Conservation (phyloP, 139 green algal genomes). For the Chlamydomonas sphaeroides region DNA sequence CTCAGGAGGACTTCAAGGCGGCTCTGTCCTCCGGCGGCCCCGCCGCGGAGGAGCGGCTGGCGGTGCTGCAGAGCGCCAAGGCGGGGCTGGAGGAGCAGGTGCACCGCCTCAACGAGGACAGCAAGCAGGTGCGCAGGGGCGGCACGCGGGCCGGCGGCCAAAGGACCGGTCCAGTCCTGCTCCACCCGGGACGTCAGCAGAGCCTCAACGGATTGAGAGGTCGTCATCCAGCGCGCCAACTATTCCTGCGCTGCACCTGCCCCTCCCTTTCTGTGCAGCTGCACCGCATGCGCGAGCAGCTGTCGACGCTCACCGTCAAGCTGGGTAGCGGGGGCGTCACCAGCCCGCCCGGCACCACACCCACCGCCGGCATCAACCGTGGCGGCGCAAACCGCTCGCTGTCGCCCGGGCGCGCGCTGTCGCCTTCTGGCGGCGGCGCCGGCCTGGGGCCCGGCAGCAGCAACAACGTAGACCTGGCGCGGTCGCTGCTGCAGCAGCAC, state of each 20-base stretch:
- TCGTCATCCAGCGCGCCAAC: no score
- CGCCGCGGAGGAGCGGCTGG: constrained; percentile 25
- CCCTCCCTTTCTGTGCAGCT: constrained; percentile 11
- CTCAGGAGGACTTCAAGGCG: constrained; percentile 22
- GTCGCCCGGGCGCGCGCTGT: not conserved
- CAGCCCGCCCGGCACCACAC: not conserved
- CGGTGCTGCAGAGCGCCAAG: constrained; percentile 51
- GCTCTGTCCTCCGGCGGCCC: constrained; percentile 4
- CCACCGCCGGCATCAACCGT: not conserved
- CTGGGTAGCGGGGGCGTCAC: not conserved
- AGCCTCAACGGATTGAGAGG: no score
- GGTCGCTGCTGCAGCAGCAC: constrained; percentile 37
- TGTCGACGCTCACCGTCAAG: constrained; percentile 7
- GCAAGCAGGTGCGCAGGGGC: constrained; percentile 29
- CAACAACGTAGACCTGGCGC: constrained; percentile 19
- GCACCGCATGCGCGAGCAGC: constrained; percentile 35
- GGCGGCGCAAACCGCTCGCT: not conserved
- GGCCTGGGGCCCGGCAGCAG: not conserved
- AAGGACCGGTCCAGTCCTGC: no score
- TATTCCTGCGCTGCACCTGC: no score
- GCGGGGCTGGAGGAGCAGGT: constrained; percentile 54
- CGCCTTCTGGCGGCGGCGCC: not conserved
- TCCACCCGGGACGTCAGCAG: no score
- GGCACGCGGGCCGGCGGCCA: no score
- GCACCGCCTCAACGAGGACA: constrained; percentile 50